Conservation (phyloP, 129 eudicot species). For the Saposhnikovia divaricata region DNA sequence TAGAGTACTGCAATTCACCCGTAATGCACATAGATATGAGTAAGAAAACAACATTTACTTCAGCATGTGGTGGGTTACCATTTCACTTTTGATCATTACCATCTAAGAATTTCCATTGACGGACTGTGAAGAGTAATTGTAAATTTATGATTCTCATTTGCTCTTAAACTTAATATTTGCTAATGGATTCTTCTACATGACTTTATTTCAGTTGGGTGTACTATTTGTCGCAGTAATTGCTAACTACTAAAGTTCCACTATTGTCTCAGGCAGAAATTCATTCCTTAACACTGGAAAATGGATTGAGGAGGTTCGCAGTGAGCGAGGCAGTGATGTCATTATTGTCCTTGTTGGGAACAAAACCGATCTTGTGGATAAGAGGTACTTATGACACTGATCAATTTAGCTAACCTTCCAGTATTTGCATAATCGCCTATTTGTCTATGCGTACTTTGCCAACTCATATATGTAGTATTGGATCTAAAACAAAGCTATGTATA, state of each 20-base stretch:
- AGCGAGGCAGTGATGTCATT: constrained; percentile 83
- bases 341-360: constrained; percentile 79
- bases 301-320: constrained; percentile 88
- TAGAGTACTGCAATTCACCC: background rate
- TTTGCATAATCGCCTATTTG: background rate
- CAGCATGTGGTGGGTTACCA: background rate
- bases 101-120: background rate
- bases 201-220: background rate
- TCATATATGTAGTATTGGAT: background rate
- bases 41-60: background rate
- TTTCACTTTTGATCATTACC: background rate
- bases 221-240: background rate
- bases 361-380: constrained; percentile 86
- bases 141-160: background rate
- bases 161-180: background rate
- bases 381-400: constrained; percentile 23
- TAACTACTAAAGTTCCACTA: background rate
- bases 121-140: background rate
- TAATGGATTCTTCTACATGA: background rate
- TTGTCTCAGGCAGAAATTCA: constrained; percentile 51
- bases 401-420: background rate
- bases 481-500: background rate
- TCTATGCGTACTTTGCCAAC: background rate
- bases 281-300: constrained; percentile 70
- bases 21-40: background rate